Percentiles rank a stretch among this genome's conserved stretches.
These are phyloP conservation scores for Microsporum audouinii DNA, from an alignment of 2,329 filamentous ascomycete genomes.

Conservation along the genomic window DNA sequence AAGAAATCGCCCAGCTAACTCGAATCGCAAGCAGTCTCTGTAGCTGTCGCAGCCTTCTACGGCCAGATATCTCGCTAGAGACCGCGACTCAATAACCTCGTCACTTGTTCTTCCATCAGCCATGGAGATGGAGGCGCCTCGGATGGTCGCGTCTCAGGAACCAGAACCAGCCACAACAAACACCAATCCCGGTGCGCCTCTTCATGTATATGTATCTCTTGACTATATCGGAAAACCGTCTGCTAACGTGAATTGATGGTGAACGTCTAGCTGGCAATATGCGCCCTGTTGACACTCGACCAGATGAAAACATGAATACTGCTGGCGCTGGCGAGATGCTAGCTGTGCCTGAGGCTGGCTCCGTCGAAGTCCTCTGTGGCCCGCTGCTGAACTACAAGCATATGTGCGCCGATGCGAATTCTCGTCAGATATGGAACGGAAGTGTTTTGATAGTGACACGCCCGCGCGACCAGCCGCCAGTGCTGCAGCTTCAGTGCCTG, in stretches of 20 bases:
- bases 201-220: background rate
- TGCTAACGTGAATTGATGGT: background rate
- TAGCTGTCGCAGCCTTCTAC: background rate
- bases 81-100: background rate
- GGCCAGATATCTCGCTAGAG: background rate
- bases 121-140: background rate
- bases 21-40: background rate
- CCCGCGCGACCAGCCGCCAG: constrained; percentile 52
- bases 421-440: constrained; percentile 55
- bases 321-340: background rate
- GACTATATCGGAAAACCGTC: background rate
- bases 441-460: constrained; percentile 74
- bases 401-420: constrained; percentile 28
- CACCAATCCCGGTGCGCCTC: background rate
- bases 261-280: background rate
- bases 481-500: constrained; percentile 41
- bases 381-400: constrained; percentile 41
- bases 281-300: background rate
- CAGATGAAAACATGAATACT: background rate
- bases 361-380: constrained; percentile 33
- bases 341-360: background rate
- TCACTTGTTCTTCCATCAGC: background rate
- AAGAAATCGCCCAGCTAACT: too few species aligned
- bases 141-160: background rate
- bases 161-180: background rate